Base-by-base conservation (phyloP, 495 filamentous ascomycete genomes). In the Viridothelium virens region DNA sequence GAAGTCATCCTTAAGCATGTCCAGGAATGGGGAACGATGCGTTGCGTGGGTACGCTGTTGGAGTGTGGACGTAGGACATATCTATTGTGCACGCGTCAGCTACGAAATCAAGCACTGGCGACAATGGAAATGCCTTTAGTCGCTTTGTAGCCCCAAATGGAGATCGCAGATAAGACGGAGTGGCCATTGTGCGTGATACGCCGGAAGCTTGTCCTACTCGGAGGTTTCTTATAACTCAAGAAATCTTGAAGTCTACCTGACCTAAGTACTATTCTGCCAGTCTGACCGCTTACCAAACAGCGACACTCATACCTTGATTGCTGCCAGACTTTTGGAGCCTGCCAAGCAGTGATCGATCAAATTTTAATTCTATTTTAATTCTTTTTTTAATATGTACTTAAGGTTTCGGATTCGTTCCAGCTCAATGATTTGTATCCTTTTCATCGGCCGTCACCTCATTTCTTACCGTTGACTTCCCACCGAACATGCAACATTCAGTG, bases 151-250 rank as follows among this genome's bases (percentile, higher is more conserved):
- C n/a, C 33, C 48, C 61, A 12, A 66, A 38, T n/a, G 69, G 68
- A 11, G 70, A 69, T 11, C 68, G 62, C 10, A 66, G 18, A 61
- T 70, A 72, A 4, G 67, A 38, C 7, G 70, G 70, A 25, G 68
- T 63, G 39, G 70, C 62, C 70, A 72, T 72, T 25, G 25, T 64
- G 16, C 7, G 11, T 7, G 41, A 44, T 14, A 14, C 41, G 7
- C 7, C 14, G 41, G 41, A 14, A 44, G 6, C 14, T 44, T 14
- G 41, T 44, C 41, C 14, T 44, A 14, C 14, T 44, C 41, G 41
- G 41, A 44, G 41, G 41, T 7, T 44, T 44, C 7, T 7, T 44
- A 14, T 25, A 25, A 25, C 25, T 44, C 41, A 14, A 44, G 41
- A 44, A 44, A 44, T 44, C 7, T 44, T 14, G 41, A 44, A 7